These are phyloP conservation scores for Gyrodon lividus DNA, from an alignment of 768 basidiomycete species.

Conservation along the genomic window DNA sequence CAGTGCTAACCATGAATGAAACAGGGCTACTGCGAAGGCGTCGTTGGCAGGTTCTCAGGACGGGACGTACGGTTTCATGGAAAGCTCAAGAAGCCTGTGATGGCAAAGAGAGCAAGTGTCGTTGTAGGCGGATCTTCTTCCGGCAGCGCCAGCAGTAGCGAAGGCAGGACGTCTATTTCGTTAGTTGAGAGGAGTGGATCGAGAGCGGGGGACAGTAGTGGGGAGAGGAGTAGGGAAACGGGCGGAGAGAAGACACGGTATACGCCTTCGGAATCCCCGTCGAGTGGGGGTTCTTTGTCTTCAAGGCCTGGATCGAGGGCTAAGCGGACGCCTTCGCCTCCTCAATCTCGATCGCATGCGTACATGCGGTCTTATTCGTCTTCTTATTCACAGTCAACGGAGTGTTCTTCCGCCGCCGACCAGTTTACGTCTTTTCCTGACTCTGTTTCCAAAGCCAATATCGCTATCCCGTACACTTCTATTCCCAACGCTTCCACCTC, in stretches of 20 bases:
- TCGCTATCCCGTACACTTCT: not conserved
- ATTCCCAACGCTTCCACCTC: not conserved
- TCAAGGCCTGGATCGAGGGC: constrained; percentile 19
- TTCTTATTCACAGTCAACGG: constrained; percentile 14
- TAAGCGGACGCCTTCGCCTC: constrained; percentile 19
- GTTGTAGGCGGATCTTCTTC: not conserved
- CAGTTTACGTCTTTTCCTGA: not conserved
- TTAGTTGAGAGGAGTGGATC: constrained; percentile 11
- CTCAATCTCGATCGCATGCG: constrained; percentile 8
- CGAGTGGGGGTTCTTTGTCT: not conserved
- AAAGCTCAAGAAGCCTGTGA: constrained; percentile 77
- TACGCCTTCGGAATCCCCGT: constrained; percentile 15
- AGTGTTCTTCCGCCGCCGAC: constrained; percentile 3
- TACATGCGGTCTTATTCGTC: constrained; percentile 16
- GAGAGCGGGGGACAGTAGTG: not conserved
- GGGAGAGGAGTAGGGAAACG: not conserved
- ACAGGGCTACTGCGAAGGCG: constrained; percentile 85
- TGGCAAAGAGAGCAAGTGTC: constrained; percentile 57
- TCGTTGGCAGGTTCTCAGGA: constrained; percentile 73
- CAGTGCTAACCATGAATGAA: not conserved
- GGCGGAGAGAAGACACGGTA: constrained; percentile 6
- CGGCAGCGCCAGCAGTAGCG: not conserved
- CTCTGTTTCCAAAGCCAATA: constrained; percentile 5
- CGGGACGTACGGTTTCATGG: constrained; percentile 65
- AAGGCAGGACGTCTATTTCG: constrained; percentile 19